These are phyloP conservation scores for Aeminium ludgeri DNA, from an alignment of 495 filamentous ascomycete species.

Conservation along the genomic window DNA sequence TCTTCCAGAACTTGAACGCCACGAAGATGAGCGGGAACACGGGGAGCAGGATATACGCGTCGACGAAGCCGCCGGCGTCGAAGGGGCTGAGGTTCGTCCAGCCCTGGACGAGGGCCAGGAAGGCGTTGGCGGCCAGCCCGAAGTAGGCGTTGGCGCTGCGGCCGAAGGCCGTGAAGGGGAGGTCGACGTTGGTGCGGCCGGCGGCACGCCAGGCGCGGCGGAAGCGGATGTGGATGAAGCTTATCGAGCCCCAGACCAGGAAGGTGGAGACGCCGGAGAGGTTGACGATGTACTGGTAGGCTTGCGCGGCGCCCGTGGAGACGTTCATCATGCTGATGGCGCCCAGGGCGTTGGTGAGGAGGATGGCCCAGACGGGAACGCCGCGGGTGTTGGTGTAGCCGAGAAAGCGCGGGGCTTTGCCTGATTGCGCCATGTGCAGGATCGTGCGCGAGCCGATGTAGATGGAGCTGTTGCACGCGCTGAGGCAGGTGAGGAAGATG, in stretches of 20 bases:
- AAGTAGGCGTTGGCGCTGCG: constrained; percentile 18
- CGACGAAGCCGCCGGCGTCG: constrained; percentile 15
- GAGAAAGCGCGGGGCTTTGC: constrained; percentile 49
- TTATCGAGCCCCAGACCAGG: constrained; percentile 49
- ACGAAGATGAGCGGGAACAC: constrained; percentile 16
- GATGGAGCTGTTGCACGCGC: constrained; percentile 51
- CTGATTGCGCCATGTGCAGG: constrained; percentile 46
- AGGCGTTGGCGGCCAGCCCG: constrained; percentile 15
- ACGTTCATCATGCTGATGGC: constrained; percentile 52
- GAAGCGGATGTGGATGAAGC: constrained; percentile 41
- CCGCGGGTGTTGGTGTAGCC: constrained; percentile 45
- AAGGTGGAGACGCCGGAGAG: constrained; percentile 43
- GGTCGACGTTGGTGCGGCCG: constrained; percentile 5
- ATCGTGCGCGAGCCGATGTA: constrained; percentile 52
- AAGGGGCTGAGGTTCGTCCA: constrained; percentile 18
- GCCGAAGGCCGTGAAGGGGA: constrained; percentile 12
- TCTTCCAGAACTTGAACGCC: constrained; percentile 9
- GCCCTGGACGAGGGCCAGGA: constrained; percentile 18
- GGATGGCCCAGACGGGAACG: constrained; percentile 46
- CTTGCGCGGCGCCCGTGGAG: constrained; percentile 39
- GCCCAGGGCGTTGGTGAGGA: constrained; percentile 46
- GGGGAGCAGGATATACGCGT: constrained; percentile 17
- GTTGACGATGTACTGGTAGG: constrained; percentile 34
- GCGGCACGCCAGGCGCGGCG: constrained; percentile 4
- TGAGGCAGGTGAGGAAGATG: constrained; percentile 51